Conservation (phyloP, 129 eudicot genomes). For the Artemisia annua region DNA sequence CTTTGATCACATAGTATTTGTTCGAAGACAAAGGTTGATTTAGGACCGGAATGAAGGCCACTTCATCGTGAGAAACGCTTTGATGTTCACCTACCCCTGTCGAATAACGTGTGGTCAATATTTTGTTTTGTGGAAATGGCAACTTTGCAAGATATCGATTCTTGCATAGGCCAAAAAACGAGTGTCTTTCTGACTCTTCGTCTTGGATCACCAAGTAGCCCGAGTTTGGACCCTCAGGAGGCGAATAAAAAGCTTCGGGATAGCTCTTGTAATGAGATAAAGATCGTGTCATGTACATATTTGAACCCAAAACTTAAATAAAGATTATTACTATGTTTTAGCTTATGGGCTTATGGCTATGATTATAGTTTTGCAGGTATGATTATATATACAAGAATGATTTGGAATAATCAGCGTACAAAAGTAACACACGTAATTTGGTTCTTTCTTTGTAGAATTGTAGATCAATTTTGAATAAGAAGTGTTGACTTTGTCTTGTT, state of each 20-base stretch:
- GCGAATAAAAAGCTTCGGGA: slow-evolving; percentile 42
- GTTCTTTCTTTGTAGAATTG: neutral
- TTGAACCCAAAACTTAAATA: neutral
- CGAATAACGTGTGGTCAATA: slow-evolving; percentile 37
- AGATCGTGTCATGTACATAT: slow-evolving; percentile 71
- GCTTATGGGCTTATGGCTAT: neutral
- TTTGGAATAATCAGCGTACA: slow-evolving; percentile 4
- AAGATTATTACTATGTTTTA: neutral
- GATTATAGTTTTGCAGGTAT: neutral
- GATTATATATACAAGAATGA: neutral
- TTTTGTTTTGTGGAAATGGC: slow-evolving; percentile 78
- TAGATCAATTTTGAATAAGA: slow-evolving; percentile 5
- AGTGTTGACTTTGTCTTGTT: slow-evolving; percentile 15
- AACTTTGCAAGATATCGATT: slow-evolving; percentile 30
- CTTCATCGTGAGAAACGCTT: slow-evolving; percentile 8
- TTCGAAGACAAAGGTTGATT: slow-evolving; percentile 64
- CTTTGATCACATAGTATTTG: slow-evolving; percentile 55
- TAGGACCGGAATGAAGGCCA: slow-evolving; percentile 57
- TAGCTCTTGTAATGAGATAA: slow-evolving; percentile 44
- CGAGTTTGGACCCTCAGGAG: slow-evolving; percentile 72
- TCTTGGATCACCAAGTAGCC: slow-evolving; percentile 36
- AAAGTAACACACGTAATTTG: slow-evolving; percentile 24
- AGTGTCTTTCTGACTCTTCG: slow-evolving; percentile 47
- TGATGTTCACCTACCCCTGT: slow-evolving; percentile 4
- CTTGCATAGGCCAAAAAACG: slow-evolving; percentile 58